Conservation (phyloP, 495 filamentous ascomycete genomes). For the Aspergillus carlsbadensis region DNA sequence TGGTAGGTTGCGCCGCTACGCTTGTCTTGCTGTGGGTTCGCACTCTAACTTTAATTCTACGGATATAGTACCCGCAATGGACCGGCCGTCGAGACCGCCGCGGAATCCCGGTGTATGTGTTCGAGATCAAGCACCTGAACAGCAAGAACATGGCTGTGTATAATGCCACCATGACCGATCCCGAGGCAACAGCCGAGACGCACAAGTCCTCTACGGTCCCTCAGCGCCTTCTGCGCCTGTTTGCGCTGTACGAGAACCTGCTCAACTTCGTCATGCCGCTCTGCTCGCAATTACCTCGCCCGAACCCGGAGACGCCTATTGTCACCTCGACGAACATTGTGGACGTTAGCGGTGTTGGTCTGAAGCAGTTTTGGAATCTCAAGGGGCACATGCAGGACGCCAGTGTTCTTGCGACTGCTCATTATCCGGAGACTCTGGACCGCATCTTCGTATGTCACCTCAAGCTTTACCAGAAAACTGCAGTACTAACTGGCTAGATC, state of each 20-base stretch:
- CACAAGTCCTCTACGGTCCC: constrained; percentile 50
- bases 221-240: constrained; percentile 71
- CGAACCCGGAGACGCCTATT: constrained; percentile 71
- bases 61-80: constrained; percentile 82
- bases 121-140: constrained; percentile 78
- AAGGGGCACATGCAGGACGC: constrained; percentile 91
- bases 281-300: constrained; percentile 70
- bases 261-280: constrained; percentile 84
- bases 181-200: constrained; percentile 58
- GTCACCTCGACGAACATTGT: constrained; percentile 89
- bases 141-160: constrained; percentile 77
- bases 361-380: constrained; percentile 93
- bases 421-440: constrained; percentile 90
- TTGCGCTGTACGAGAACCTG: constrained; percentile 86
- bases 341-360: constrained; percentile 76
- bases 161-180: constrained; percentile 57
- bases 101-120: constrained; percentile 88
- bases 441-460: constrained; percentile 67
- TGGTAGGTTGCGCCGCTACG: constrained; percentile 53
- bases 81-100: constrained; percentile 83
- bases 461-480: not conserved
- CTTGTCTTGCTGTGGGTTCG: not conserved
- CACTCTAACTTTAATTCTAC: constrained; percentile 1
- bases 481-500: constrained; percentile 50
- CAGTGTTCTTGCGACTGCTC: constrained; percentile 78